phyloP scores from a whole-genome alignment of 169 alveolate species.

The Cryptosporidium bovis region DNA sequence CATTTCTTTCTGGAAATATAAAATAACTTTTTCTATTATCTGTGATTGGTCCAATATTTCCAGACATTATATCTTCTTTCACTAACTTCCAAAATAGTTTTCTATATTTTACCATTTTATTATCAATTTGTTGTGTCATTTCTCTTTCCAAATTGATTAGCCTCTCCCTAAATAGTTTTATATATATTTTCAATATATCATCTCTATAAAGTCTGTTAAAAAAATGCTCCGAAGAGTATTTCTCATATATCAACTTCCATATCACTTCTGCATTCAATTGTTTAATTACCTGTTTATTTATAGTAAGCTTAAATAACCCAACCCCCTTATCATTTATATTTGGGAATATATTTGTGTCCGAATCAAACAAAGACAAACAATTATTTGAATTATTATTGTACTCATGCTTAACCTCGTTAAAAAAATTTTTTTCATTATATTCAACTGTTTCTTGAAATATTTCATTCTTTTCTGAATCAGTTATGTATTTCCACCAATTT shows the following conservation, averaged over 20 bases:
- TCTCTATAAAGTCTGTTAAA: slow-evolving; percentile 4
- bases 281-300: background rate
- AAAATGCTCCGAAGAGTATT: background rate
- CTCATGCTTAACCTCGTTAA: background rate
- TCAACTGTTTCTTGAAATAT: slow-evolving; percentile 66
- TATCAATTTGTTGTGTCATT: background rate
- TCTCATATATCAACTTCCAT: slow-evolving; percentile 38
- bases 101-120: slow-evolving; percentile 10
- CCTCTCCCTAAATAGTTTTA: slow-evolving; percentile 1
- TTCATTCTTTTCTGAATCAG: slow-evolving; percentile 54
- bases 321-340: background rate
- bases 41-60: slow-evolving; percentile 49
- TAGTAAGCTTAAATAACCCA: background rate
- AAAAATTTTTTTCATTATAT: slow-evolving; percentile 14
- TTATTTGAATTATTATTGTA: background rate
- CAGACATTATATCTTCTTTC: slow-evolving; percentile 27
- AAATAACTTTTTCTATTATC: slow-evolving; percentile 36
- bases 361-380: slow-evolving; percentile 8
- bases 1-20: slow-evolving; percentile 14
- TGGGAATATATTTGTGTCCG: slow-evolving; percentile 17
- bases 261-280: slow-evolving; percentile 3
- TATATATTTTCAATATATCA: slow-evolving; percentile 46
- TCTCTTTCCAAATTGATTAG: background rate
- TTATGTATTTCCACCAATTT: slow-evolving; percentile 61
- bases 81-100: slow-evolving; percentile 49